phyloP scores from a whole-genome alignment of 176 grass and related monocot species.

The Oryza coarctata region DNA sequence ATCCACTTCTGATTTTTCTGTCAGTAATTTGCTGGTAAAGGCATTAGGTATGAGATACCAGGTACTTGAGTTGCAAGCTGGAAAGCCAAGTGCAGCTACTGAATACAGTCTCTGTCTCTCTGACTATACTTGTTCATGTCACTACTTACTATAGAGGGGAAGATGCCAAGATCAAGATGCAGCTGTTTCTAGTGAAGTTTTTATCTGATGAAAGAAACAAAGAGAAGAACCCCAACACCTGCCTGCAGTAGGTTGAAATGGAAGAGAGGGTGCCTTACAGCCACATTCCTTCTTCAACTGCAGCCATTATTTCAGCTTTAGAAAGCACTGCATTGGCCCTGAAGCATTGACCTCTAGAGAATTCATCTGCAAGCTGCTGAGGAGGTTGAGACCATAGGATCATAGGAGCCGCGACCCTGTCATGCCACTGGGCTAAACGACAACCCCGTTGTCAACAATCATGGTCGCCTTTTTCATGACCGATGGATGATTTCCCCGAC shows the following conservation, averaged over 20 bases:
- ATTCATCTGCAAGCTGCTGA: constrained; percentile 17
- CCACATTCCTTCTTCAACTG: constrained; percentile 35
- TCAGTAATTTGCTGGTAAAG: constrained; percentile 18
- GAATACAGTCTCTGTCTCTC: constrained; percentile 3
- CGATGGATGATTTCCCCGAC: neutral
- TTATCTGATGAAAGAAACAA: constrained; percentile 15
- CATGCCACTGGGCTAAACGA: constrained; percentile 11
- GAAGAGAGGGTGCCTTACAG: neutral
- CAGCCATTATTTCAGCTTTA: constrained; percentile 47
- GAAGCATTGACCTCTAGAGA: constrained; percentile 48
- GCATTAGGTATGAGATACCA: neutral
- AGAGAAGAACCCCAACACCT: constrained; percentile 27
- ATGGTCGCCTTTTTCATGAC: neutral
- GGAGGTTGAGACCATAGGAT: constrained; percentile 33
- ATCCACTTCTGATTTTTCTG: neutral
- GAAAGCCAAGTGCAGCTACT: constrained; percentile 9
- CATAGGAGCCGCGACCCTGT: constrained; percentile 24
- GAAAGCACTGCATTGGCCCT: constrained; percentile 40
- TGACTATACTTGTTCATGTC: constrained; percentile 35
- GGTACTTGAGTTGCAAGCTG: neutral
- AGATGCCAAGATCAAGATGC: constrained; percentile 22
- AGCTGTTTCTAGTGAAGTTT: constrained; percentile 26
- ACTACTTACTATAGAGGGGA: constrained; percentile 45
- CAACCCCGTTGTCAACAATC: constrained; percentile 26
- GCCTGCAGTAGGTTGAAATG: constrained; percentile 46